Conservation (phyloP, 441 rosid genomes). For the Erodium moschatum region DNA sequence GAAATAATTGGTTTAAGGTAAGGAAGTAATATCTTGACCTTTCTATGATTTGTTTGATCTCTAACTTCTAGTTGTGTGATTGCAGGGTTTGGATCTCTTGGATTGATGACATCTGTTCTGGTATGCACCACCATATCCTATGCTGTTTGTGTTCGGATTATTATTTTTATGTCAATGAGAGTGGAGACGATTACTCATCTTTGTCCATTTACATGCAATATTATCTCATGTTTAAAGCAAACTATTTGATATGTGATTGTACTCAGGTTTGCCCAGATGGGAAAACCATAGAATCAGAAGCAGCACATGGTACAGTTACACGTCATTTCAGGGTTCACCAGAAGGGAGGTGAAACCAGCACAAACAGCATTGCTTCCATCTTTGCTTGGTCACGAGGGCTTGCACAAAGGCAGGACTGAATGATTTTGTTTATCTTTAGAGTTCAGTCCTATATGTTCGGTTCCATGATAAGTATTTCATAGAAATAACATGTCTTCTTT, state of each 20-base stretch:
- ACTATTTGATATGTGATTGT: background rate
- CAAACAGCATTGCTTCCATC: constrained; percentile 92
- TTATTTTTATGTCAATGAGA: background rate
- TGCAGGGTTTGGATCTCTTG: constrained; percentile 90
- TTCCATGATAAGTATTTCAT: background rate
- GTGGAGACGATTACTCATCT: background rate
- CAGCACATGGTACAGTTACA: constrained; percentile 92
- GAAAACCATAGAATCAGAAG: constrained; percentile 83
- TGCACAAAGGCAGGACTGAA: constrained; percentile 53
- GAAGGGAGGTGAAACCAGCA: constrained; percentile 91
- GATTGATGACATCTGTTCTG: constrained; percentile 88
- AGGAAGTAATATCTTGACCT: background rate
- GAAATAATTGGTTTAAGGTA: background rate
- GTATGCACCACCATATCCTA: constrained; percentile 29
- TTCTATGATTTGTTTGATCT: background rate
- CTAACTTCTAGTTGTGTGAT: constrained; percentile 13
- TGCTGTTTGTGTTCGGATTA: background rate
- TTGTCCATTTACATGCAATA: background rate
- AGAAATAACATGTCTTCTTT: background rate
- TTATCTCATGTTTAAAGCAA: background rate
- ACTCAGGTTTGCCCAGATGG: constrained; percentile 86
- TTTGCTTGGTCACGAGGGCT: constrained; percentile 95
- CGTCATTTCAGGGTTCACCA: constrained; percentile 85
- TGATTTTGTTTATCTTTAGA: background rate
- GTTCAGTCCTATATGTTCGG: too few relatives aligned